Base-by-base conservation (phyloP, 2,329 filamentous ascomycete genomes). In the Cladosporium oxysporum region DNA sequence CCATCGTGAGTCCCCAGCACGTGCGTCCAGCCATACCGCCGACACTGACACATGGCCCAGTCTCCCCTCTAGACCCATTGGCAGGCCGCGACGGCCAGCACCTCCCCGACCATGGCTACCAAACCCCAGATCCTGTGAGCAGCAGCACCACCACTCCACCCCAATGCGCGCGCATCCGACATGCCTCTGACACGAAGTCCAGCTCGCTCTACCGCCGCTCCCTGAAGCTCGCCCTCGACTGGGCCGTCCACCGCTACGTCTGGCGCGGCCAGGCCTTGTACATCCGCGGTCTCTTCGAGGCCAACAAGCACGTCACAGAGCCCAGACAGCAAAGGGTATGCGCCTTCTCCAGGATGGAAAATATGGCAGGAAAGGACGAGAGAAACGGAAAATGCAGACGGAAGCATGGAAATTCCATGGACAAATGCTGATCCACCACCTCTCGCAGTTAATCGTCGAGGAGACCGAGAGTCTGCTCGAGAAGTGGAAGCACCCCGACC, bases 231-330 rank as follows among this genome's bases (percentile, higher is more conserved):
- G 87, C 95, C 50, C 88, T 98, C 71, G 93, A 97, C 83, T 99
- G 95, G 95, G 88, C 92, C 66, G 93, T 98, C 69, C 91, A 97
- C 78, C 88, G 95, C 72, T 88, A 94, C 75, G 82, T 97, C 68
- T 99, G 95, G 94, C 90, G 95, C 74, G 93, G 94, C 69, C 95
- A 98, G 80, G 95, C 95, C 35, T 83, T 98, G 69, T 98, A 99
- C 79, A 96, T 99, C 74, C 90, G 95, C 74, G 93, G 91, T 44
- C 85, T 98, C 16, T 99, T 98, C 77, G 95, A 99, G 79, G 92
- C 92, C 66, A 98, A 99, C 80, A 91, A 88, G 77, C 84, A 92
- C 77, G 84, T 98, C 67, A 88, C 86, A 66, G 92, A 97, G 76
- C 91, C 92, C 41, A 88, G 92, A 79, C 91, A 93, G 81, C 91